Conservation (phyloP, 2,329 filamentous ascomycete species). For the Claviceps arundinis region DNA sequence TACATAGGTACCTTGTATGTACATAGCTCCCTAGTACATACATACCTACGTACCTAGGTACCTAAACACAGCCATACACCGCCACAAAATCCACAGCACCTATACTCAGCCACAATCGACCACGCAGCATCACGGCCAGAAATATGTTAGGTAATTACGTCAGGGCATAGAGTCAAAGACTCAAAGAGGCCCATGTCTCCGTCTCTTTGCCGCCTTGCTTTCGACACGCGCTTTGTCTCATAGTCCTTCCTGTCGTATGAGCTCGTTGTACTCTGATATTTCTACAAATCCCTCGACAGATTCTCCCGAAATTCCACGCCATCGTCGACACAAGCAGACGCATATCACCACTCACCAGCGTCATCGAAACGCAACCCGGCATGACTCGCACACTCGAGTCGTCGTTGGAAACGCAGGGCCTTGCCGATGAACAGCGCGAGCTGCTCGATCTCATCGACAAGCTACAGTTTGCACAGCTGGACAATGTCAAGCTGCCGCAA, state of each 20-base stretch:
- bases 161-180: too few relatives aligned
- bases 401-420: slow-evolving; percentile 34
- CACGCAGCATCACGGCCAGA: too few relatives aligned
- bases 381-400: slow-evolving; percentile 32
- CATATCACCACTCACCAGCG: not conserved
- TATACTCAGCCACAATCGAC: too few relatives aligned
- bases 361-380: slow-evolving; percentile 12
- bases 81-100: too few relatives aligned
- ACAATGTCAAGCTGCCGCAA: slow-evolving; percentile 42
- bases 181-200: too few relatives aligned
- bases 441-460: slow-evolving; percentile 45
- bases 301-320: not conserved
- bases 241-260: slow-evolving; percentile 1
- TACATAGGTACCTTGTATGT: too few relatives aligned
- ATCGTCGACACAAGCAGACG: not conserved
- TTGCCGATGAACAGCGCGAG: slow-evolving; percentile 40
- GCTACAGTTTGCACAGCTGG: slow-evolving; percentile 38
- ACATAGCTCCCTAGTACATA: too few relatives aligned
- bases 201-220: not conserved
- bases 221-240: not conserved
- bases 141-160: too few relatives aligned
- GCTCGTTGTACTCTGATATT: slow-evolving; percentile 6
- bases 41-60: too few relatives aligned
- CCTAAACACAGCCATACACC: too few relatives aligned
- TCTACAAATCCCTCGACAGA: not conserved